These are phyloP conservation scores for Agaricus blazei DNA, from an alignment of 768 basidiomycete species.

Conservation along the genomic window DNA sequence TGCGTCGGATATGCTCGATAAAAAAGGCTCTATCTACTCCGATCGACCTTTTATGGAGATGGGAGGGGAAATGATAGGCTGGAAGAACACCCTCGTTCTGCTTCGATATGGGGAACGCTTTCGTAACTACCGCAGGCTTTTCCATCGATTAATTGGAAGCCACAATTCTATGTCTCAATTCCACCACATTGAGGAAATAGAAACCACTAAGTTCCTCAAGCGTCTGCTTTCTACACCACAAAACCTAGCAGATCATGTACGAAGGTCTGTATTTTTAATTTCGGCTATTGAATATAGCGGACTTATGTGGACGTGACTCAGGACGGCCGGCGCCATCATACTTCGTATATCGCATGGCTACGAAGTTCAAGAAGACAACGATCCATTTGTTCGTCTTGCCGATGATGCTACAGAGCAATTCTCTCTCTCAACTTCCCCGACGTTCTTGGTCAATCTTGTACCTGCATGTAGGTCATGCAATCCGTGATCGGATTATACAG, in stretches of 20 bases:
- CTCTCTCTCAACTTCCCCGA: slow-evolving; percentile 34
- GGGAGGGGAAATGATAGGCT: slow-evolving; percentile 37
- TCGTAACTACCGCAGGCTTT: slow-evolving; percentile 34
- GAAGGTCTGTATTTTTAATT: slow-evolving; percentile 24
- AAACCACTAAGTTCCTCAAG: slow-evolving; percentile 35
- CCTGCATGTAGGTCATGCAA: slow-evolving; percentile 33
- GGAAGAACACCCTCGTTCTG: slow-evolving; percentile 32
- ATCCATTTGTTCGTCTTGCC: slow-evolving; percentile 34
- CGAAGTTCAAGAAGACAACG: slow-evolving; percentile 30
- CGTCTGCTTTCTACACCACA: slow-evolving; percentile 29
- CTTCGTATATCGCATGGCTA: slow-evolving; percentile 42
- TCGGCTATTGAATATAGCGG: not conserved
- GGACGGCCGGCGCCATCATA: slow-evolving; percentile 40
- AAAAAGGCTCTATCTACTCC: slow-evolving; percentile 48
- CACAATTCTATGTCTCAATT: slow-evolving; percentile 31
- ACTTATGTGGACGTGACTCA: slow-evolving; percentile 1
- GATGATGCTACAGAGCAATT: slow-evolving; percentile 35
- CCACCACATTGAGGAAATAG: slow-evolving; percentile 31
- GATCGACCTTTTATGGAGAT: slow-evolving; percentile 43
- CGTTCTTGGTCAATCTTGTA: slow-evolving; percentile 44
- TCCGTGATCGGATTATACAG: not conserved
- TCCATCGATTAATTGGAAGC: slow-evolving; percentile 37
- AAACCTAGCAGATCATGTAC: slow-evolving; percentile 27
- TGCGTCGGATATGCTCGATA: slow-evolving; percentile 47
- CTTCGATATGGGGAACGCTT: slow-evolving; percentile 34